Base-by-base conservation (phyloP, 2,329 filamentous ascomycete genomes). In the Botryotinia narcissicola region DNA sequence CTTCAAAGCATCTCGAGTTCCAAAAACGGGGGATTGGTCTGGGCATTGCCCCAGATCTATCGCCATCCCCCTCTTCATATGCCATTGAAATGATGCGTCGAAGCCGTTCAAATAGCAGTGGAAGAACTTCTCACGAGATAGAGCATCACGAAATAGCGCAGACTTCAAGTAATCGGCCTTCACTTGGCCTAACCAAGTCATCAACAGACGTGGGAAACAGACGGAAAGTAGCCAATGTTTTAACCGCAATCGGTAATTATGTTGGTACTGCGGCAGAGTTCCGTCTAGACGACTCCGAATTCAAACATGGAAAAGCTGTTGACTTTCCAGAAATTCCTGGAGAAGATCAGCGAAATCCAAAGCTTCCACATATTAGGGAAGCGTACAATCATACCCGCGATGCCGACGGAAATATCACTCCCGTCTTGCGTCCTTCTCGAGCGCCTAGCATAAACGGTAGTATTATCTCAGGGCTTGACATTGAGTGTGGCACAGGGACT, bases 311-410 rank as follows among this genome's bases (percentile, higher is more conserved):
- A 29, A 81, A 81, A 61, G 85, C 86, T 5, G 78, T 80, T n/a
- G 82, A 83, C n/a, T 91, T 85, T 66, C 89, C 89, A 0, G 84
- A 86, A 71, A 82, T 88, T 0, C 89, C 89, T 0, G 89, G 87
- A 3, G 88, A 90, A 75, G 77, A 75, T 1, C 74, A 80, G 3
- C 83, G 86, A 44, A 88, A 88, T 64, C 78, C 76, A 0, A 76
- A 79, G 0, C 77, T 88, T 1, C 70, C 74, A 29, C 76, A 81
- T 5, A 84, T 85, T 40, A 82, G 81, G 63, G 80, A 83, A 44
- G 77, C 78, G 7, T 88, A 85, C 73, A 84, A 84, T 57, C 78
- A 75, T 6, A 76, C 73, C 16, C 79, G 79, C 25, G 80, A 83
- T 37, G 78, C 75, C 10, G 80, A 82, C 16, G 83, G 80, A 7